phyloP scores from a whole-genome alignment of 75 land plant genomes.

The Sequoia sempervirens region DNA sequence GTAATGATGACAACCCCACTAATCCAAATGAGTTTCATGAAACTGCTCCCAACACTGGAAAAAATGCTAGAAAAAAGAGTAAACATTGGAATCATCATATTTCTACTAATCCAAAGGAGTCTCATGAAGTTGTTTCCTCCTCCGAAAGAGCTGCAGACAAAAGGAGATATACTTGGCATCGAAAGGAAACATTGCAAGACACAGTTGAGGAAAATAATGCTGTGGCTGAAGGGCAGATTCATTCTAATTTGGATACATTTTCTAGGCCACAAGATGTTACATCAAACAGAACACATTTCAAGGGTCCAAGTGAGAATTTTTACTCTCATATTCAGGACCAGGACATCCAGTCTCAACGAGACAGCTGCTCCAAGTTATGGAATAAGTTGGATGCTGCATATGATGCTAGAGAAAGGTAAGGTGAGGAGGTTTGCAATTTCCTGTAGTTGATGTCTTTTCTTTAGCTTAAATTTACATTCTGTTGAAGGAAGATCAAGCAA shows the following conservation, averaged over 20 bases:
- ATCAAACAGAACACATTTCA: background rate
- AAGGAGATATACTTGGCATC: background rate
- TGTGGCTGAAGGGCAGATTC: background rate
- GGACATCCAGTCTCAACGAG: background rate
- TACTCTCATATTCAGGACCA: background rate
- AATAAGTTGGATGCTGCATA: background rate
- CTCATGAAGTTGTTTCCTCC: background rate
- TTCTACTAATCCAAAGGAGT: background rate
- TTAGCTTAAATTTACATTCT: background rate
- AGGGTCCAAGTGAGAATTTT: background rate
- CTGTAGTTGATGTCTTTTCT: background rate
- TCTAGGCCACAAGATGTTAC: background rate
- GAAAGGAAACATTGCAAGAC: background rate
- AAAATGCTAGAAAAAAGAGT: background rate
- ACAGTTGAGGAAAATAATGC: background rate
- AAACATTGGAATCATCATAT: background rate
- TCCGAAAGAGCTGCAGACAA: background rate
- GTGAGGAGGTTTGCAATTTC: background rate
- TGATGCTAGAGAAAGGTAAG: slow-evolving; percentile 7
- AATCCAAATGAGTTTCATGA: background rate
- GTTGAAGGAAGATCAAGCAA: background rate
- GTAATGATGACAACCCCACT: background rate
- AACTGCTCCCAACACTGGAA: background rate
- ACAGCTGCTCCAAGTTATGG: slow-evolving; percentile 7
- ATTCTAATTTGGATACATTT: background rate